These are phyloP conservation scores for Pezicula rhizophila DNA, from an alignment of 2,329 filamentous ascomycete species.

Conservation along the genomic window DNA sequence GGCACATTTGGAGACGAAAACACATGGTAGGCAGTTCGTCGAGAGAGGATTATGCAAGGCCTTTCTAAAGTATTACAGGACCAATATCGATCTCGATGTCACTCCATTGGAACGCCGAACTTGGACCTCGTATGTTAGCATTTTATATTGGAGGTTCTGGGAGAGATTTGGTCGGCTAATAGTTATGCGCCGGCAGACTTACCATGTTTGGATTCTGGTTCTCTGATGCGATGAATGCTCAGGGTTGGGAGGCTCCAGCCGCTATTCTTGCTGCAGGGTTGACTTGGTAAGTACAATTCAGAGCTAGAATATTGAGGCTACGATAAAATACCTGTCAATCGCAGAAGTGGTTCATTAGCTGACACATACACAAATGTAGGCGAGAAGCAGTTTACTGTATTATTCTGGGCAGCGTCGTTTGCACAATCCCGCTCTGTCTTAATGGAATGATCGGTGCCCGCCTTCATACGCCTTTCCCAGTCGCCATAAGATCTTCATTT, in stretches of 20 bases:
- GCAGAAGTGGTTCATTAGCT: not conserved
- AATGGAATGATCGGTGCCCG: conserved; percentile 41
- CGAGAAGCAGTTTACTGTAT: conserved; percentile 30
- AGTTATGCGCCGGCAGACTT: not conserved
- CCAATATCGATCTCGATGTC: conserved; percentile 39
- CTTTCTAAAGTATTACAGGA: conserved; percentile 20
- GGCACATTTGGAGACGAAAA: conserved; percentile 34
- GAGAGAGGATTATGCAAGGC: not conserved
- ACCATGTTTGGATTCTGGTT: conserved; percentile 40
- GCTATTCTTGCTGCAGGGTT: conserved; percentile 40
- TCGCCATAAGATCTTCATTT: conserved; percentile 37
- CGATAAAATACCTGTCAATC: not conserved
- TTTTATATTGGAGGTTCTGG: not conserved
- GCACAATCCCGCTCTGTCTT: conserved; percentile 41
- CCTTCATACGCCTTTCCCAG: conserved; percentile 39
- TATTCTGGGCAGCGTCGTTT: conserved; percentile 53
- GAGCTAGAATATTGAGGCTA: not conserved
- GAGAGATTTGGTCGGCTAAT: not conserved
- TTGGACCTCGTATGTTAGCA: conserved; percentile 31
- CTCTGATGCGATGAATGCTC: conserved; percentile 37
- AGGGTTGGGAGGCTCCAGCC: conserved; percentile 38
- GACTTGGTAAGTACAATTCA: conserved; percentile 29
- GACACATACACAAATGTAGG: not conserved
- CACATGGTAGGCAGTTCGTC: conserved; percentile 17
- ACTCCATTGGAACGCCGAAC: conserved; percentile 38